Evolutionary conservation across 2,329 filamentous ascomycete genomes (phyloP), one percentile per base, ranked within the genome.

Genomic region (Venturia effusa): DNA sequence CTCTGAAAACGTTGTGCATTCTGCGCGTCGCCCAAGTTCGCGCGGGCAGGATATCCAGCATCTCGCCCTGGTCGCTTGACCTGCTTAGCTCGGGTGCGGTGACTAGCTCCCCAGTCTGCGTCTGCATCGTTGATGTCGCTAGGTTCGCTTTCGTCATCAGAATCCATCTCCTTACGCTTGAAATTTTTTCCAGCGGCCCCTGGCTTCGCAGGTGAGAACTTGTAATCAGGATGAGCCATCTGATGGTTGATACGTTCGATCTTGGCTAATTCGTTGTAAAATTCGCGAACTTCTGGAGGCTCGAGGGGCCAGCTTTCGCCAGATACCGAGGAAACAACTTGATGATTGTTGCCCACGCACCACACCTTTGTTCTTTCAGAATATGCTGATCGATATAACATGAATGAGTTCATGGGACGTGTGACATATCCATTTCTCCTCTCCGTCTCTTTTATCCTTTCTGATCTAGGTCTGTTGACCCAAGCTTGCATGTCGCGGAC

Each of bases 401-500:
- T 96, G 78, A 97, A 99, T 0, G 90, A 93, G 74, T 99, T 99
- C 88, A 97, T 96, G 2, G 94, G 92, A 37, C 94, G 83, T 70
- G 93, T 91, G 68, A 97, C 83, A 73, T 92, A 92, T 32, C 89
- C 89, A 41, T 85, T 90, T 64, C 85, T 83, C 69, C 84, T 83
- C 54, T 85, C 82, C 11, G 88, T 85, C 73, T 96, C 92, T 63
- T 79, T 76, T 60, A 79, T 80, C 64, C 93, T 84, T 7, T 81
- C 81, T 64, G 90, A 86, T 1, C 79, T 76, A 11, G 88, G 79
- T 61, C 93, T 84, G 69, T 88, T 85, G 41, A 95, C 92, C 79
- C 89, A 96, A 32, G 81, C 80, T 62, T 88, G 84, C 77, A 97
- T 96, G 74, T 97, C 88, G 61, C 84, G 83, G 60, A 95, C 79